phyloP scores from a whole-genome alignment of 148 eudicot genomes.

The Pouteria glomerata region DNA sequence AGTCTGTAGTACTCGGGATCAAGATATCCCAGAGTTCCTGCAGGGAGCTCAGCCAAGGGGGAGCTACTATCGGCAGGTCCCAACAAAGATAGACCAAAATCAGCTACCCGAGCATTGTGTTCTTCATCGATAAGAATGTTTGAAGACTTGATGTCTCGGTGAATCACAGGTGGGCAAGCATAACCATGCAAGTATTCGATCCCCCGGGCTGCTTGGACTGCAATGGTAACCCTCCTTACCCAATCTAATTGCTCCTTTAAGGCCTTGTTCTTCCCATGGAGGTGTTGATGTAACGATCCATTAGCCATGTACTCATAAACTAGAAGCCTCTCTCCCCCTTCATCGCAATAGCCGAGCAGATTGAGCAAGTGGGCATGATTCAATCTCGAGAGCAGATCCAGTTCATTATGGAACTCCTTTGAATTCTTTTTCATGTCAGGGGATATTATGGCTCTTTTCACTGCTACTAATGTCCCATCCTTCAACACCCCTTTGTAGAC shows the following conservation, averaged over 20 bases:
- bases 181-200: conserved; percentile 93
- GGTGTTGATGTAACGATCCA: conserved; percentile 84
- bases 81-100: conserved; percentile 78
- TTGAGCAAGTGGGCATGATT: conserved; percentile 90
- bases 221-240: conserved; percentile 84
- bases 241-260: conserved; percentile 71
- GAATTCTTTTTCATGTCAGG: conserved; percentile 76
- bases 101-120: conserved; percentile 92
- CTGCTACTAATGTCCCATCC: conserved; percentile 79
- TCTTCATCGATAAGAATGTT: conserved; percentile 92
- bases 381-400: conserved; percentile 71
- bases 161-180: conserved; percentile 96
- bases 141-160: conserved; percentile 87
- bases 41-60: conserved; percentile 90
- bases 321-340: conserved; percentile 75
- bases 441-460: conserved; percentile 76
- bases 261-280: conserved; percentile 61
- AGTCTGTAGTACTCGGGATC: conserved; percentile 94
- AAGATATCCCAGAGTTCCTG: conserved; percentile 91
- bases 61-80: conserved; percentile 86
- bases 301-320: conserved; percentile 97
- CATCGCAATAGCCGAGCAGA: conserved; percentile 90
- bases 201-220: conserved; percentile 97
- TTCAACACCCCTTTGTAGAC: conserved; percentile 79
- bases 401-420: conserved; percentile 84